Evolutionary conservation across 805 yeast genomes (phyloP).

Genomic region (Kodamaea neixiangensis): DNA sequence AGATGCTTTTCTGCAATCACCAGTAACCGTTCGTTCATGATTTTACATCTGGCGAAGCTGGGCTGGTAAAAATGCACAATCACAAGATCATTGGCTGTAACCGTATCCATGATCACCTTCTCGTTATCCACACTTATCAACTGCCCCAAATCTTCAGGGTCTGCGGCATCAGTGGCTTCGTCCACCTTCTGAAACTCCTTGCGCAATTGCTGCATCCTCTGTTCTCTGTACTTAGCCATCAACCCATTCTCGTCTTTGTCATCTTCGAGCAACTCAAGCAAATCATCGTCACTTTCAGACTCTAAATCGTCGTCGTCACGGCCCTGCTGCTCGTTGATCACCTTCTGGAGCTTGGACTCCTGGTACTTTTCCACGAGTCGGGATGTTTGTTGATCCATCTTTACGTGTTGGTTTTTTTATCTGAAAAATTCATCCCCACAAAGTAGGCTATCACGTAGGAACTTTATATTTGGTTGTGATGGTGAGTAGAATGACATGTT

Average conservation of each 20-base stretch:
- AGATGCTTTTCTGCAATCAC: conserved; percentile 59
- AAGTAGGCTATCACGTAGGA: too few species aligned
- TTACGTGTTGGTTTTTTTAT: neutral
- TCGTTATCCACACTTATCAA: conserved; percentile 50
- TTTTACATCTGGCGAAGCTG: conserved; percentile 58
- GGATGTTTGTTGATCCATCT: conserved; percentile 35
- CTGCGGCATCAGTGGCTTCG: conserved; percentile 25
- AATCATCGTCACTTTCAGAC: conserved; percentile 13
- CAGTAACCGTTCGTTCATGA: conserved; percentile 50
- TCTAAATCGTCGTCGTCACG: conserved; percentile 11
- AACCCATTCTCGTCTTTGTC: conserved; percentile 35
- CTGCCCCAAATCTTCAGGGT: conserved; percentile 43
- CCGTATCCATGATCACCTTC: conserved; percentile 54
- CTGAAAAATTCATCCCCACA: neutral
- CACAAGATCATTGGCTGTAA: conserved; percentile 42
- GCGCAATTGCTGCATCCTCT: conserved; percentile 58
- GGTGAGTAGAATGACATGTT: too few species aligned
- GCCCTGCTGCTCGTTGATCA: conserved; percentile 23
- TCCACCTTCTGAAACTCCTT: conserved; percentile 41
- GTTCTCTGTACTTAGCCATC: conserved; percentile 54
- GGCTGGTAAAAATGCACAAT: conserved; percentile 68
- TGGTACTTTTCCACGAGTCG: conserved; percentile 47
- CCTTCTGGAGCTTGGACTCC: conserved; percentile 34
- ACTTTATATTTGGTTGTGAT: too few species aligned
- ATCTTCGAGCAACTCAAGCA: conserved; percentile 46